These are phyloP conservation scores for Bombardia bombarda DNA, from an alignment of 495 filamentous ascomycete species.

Conservation along the genomic window DNA sequence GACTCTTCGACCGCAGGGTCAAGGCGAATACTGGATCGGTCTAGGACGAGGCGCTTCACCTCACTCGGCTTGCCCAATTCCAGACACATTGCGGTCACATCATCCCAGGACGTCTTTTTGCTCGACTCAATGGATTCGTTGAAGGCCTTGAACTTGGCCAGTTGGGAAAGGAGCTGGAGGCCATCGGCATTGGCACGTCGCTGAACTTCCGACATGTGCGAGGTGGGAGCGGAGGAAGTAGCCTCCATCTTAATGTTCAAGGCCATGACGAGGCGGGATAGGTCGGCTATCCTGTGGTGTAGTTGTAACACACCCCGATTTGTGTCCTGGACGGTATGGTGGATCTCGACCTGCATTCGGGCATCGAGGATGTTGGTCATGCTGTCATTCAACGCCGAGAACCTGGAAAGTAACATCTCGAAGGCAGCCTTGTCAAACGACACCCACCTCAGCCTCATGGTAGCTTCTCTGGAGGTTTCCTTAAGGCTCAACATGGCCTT, in stretches of 20 bases:
- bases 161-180: slow-evolving; percentile 28
- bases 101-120: slow-evolving; percentile 19
- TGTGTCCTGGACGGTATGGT: slow-evolving; percentile 36
- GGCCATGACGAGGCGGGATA: slow-evolving; percentile 33
- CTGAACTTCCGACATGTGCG: slow-evolving; percentile 21
- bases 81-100: slow-evolving; percentile 22
- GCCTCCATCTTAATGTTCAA: slow-evolving; percentile 26
- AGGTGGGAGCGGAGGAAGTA: slow-evolving; percentile 6
- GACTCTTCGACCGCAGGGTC: slow-evolving; percentile 18
- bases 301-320: slow-evolving; percentile 37
- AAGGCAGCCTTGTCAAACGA: slow-evolving; percentile 37
- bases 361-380: slow-evolving; percentile 38
- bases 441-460: slow-evolving; percentile 28
- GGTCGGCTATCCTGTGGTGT: slow-evolving; percentile 32
- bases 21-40: slow-evolving; percentile 23
- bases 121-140: slow-evolving; percentile 33
- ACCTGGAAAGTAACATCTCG: slow-evolving; percentile 30
- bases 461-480: slow-evolving; percentile 21
- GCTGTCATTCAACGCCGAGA: slow-evolving; percentile 34
- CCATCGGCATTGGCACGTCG: slow-evolving; percentile 24
- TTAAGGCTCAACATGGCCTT: slow-evolving; percentile 30
- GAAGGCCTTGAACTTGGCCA: slow-evolving; percentile 42
- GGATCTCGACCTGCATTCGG: slow-evolving; percentile 35
- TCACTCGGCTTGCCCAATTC: slow-evolving; percentile 23
- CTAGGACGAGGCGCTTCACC: slow-evolving; percentile 22